Conservation (phyloP, 257 asterid species). For the Striga asiatica region DNA sequence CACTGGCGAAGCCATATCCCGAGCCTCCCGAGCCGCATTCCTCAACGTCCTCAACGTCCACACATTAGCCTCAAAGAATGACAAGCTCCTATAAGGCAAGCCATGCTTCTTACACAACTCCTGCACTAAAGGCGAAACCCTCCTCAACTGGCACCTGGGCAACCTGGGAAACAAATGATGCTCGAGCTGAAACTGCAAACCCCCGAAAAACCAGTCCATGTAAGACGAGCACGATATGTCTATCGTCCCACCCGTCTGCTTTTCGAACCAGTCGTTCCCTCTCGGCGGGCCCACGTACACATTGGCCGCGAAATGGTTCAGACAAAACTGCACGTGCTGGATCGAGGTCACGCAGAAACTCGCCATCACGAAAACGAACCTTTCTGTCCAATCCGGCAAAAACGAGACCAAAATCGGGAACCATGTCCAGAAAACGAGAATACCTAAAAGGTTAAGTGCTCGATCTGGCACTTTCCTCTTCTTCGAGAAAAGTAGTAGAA, state of each 20-base stretch:
- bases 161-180: conserved; percentile 86
- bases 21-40: conserved; percentile 66
- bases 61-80: conserved; percentile 56
- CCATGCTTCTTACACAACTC: conserved; percentile 74
- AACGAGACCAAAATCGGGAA: conserved; percentile 57
- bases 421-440: conserved; percentile 81
- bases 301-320: conserved; percentile 79
- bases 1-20: conserved; percentile 35
- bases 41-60: conserved; percentile 52
- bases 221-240: conserved; percentile 51
- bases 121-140: conserved; percentile 54
- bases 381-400: conserved; percentile 59
- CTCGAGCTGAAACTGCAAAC: conserved; percentile 79
- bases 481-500: conserved; percentile 47
- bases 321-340: conserved; percentile 70
- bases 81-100: conserved; percentile 51
- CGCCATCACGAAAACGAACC: conserved; percentile 41
- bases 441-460: conserved; percentile 51
- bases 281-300: conserved; percentile 62
- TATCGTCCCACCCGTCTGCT: conserved; percentile 72
- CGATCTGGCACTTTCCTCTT: conserved; percentile 56
- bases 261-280: conserved; percentile 87
- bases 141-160: conserved; percentile 80
- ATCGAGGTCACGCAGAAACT: conserved; percentile 51
- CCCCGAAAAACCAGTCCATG: conserved; percentile 91